phyloP scores from a whole-genome alignment of 805 yeast genomes.

The Suhomyces sp. region DNA sequence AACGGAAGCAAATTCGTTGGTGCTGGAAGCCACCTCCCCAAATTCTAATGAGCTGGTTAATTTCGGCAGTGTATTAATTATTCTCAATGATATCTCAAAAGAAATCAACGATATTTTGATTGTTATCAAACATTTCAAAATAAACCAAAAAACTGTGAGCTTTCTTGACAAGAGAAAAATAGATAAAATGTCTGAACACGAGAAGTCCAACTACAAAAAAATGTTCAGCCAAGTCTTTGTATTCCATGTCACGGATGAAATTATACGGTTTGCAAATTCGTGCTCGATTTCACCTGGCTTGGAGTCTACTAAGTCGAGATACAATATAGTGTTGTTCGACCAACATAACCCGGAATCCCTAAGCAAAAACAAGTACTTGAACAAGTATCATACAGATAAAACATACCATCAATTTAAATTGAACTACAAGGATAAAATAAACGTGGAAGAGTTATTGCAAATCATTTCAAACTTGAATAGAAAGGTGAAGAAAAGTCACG shows the following conservation, averaged over 20 bases:
- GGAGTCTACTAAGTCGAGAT: constrained; percentile 26
- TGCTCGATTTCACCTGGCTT: constrained; percentile 26
- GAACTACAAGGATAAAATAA: constrained; percentile 19
- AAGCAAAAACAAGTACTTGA: constrained; percentile 6
- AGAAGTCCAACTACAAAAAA: constrained; percentile 10
- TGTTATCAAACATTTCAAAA: constrained; percentile 27
- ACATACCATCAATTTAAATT: constrained; percentile 19
- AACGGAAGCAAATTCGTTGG: background rate
- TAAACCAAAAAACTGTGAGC: constrained; percentile 9
- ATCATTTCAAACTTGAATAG: constrained; percentile 15
- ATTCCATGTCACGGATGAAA: constrained; percentile 16
- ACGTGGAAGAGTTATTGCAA: constrained; percentile 18
- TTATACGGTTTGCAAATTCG: constrained; percentile 21
- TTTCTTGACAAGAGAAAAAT: constrained; percentile 12
- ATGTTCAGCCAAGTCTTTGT: constrained; percentile 21
- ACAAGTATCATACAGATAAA: constrained; percentile 12
- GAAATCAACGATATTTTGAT: constrained; percentile 41
- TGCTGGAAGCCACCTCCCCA: constrained; percentile 4
- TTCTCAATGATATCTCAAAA: constrained; percentile 26
- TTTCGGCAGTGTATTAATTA: constrained; percentile 22
- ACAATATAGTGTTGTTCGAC: constrained; percentile 21
- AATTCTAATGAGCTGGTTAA: background rate
- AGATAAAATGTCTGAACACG: constrained; percentile 9
- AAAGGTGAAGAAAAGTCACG: constrained; percentile 1
- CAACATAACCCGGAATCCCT: constrained; percentile 15